Conservation (phyloP, 495 filamentous ascomycete genomes). For the Friedmanniomyces simplex region DNA sequence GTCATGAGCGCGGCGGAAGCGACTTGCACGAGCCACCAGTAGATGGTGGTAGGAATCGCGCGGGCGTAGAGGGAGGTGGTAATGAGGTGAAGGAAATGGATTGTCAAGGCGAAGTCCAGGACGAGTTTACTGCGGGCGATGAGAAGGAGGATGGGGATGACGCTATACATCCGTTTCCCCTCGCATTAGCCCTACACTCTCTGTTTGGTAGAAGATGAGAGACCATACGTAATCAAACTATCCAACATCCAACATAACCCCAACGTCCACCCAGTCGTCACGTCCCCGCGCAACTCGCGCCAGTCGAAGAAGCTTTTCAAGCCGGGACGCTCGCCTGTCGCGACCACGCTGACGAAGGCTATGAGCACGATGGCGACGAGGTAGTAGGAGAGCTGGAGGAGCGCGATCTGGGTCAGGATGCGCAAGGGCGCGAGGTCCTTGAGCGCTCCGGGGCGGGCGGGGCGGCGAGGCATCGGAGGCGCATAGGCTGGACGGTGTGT, state of each 20-base stretch:
- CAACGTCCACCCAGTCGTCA: conserved; percentile 82
- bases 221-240: conserved; percentile 57
- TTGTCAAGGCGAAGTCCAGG: conserved; percentile 83
- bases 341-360: conserved; percentile 78
- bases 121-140: conserved; percentile 83
- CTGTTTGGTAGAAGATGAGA: not conserved
- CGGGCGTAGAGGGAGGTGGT: conserved; percentile 65
- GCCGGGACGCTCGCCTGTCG: conserved; percentile 55
- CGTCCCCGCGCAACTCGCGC: conserved; percentile 76
- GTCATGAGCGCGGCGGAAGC: conserved; percentile 60
- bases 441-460: conserved; percentile 66
- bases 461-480: conserved; percentile 41
- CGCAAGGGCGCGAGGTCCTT: conserved; percentile 73
- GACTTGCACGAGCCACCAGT: conserved; percentile 82
- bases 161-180: conserved; percentile 34
- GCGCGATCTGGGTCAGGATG: conserved; percentile 75
- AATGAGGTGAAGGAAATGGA: conserved; percentile 79
- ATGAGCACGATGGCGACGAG: conserved; percentile 60
- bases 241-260: conserved; percentile 80
- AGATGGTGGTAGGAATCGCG: conserved; percentile 57
- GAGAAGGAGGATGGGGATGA: conserved; percentile 66
- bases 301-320: conserved; percentile 68
- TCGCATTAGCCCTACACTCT: conserved; percentile 15
- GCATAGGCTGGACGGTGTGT: too few relatives aligned
- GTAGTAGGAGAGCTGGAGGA: conserved; percentile 84